phyloP scores from a whole-genome alignment of 1,139 yeast species.

The Candida albicans region DNA sequence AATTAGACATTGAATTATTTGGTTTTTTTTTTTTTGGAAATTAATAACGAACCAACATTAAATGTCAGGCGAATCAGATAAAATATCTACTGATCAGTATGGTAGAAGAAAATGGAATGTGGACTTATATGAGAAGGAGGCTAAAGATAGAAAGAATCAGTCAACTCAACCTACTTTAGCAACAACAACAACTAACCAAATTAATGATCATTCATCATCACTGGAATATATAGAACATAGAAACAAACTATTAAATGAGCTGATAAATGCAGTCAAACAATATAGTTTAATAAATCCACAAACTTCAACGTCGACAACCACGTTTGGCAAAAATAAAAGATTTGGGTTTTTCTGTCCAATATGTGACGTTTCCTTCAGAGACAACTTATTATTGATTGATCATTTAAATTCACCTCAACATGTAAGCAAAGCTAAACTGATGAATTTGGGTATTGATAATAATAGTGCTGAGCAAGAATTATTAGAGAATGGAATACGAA shows the following conservation, averaged over 20 bases:
- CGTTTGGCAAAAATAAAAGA: conserved; percentile 45
- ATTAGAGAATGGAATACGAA: conserved; percentile 33
- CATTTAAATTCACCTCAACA: conserved; percentile 79
- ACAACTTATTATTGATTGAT: conserved; percentile 75
- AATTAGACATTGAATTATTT: no score
- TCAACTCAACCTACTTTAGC: conserved; percentile 1
- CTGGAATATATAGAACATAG: conserved; percentile 31
- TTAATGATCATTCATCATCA: conserved; percentile 21
- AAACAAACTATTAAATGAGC: conserved; percentile 28
- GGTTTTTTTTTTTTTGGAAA: no score
- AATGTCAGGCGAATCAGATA: conserved; percentile 9
- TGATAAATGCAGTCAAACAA: conserved; percentile 35
- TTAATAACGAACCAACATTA: background rate
- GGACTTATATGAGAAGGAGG: conserved; percentile 57
- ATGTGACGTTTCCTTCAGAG: conserved; percentile 79
- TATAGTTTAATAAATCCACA: conserved; percentile 36
- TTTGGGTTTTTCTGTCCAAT: conserved; percentile 83
- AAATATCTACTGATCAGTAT: conserved; percentile 41
- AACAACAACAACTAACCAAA: conserved; percentile 1
- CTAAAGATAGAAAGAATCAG: conserved; percentile 28
- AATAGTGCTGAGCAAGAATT: conserved; percentile 28
- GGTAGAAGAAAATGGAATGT: conserved; percentile 74
- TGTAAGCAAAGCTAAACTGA: conserved; percentile 25
- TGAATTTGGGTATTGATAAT: conserved; percentile 23
- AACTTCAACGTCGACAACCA: conserved; percentile 13